Percentiles rank a stretch among this genome's conserved stretches.
Conservation (phyloP, 208 protist species). For the Leishmania tropica region DNA sequence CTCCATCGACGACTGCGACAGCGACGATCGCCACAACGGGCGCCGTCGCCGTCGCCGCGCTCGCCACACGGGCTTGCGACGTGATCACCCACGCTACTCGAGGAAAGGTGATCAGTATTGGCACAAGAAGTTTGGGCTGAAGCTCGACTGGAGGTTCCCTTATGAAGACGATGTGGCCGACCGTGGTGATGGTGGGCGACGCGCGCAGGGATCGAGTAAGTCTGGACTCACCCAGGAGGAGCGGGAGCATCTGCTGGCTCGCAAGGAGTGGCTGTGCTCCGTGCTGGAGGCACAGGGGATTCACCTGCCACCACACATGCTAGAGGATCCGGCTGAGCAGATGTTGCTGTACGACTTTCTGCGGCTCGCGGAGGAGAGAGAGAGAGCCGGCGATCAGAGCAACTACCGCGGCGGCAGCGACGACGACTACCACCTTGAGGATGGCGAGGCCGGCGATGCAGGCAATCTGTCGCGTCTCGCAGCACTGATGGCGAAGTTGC, state of each 20-base stretch:
- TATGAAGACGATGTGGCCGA: neutral
- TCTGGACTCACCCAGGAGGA: conserved; percentile 31
- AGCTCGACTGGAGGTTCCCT: neutral
- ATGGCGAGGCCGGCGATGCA: conserved; percentile 38
- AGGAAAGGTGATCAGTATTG: neutral
- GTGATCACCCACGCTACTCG: conserved; percentile 7
- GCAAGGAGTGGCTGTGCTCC: conserved; percentile 48
- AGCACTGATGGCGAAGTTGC: conserved; percentile 54
- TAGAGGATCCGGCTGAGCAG: conserved; percentile 42
- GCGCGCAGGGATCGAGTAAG: neutral
- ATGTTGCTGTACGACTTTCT: conserved; percentile 61
- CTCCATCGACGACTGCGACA: conserved; percentile 30
- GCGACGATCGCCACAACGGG: conserved; percentile 20
- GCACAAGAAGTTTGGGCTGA: neutral
- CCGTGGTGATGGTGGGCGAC: neutral
- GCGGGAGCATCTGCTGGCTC: conserved; percentile 32
- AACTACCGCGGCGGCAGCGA: conserved; percentile 6
- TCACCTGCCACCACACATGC: conserved; percentile 34
- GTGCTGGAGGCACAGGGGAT: conserved; percentile 53
- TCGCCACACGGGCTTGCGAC: conserved; percentile 21
- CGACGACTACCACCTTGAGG: conserved; percentile 40
- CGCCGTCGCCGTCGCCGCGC: conserved; percentile 22
- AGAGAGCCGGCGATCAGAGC: neutral
- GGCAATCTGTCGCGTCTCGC: conserved; percentile 36
- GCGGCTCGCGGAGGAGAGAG: conserved; percentile 31